Percentiles rank a stretch among this genome's conserved stretches.
phyloP scores from a whole-genome alignment of 352 stramenopile species.

The Achlya hypogyna region DNA sequence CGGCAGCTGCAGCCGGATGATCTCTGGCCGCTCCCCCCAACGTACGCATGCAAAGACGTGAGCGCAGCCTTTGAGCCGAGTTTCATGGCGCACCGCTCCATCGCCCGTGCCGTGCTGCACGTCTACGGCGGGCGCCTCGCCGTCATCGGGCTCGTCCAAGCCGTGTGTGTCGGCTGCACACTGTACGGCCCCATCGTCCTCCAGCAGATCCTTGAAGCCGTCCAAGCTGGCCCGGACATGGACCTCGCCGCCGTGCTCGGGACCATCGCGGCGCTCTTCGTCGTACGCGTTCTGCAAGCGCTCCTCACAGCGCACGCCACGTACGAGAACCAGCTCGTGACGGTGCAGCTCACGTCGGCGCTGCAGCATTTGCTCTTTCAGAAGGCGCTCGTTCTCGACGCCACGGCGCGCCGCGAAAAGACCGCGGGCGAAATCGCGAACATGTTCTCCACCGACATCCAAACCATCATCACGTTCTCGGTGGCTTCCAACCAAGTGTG shows the following conservation, averaged over 20 bases:
- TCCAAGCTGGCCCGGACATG: slow-evolving; percentile 22
- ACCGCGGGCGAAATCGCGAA: slow-evolving; percentile 84
- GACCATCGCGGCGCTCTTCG: slow-evolving; percentile 33
- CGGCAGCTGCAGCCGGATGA: slow-evolving; percentile 36
- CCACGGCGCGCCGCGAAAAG: slow-evolving; percentile 18
- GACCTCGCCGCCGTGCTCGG: slow-evolving; percentile 22
- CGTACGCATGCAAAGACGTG: slow-evolving; percentile 20
- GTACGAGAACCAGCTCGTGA: slow-evolving; percentile 26
- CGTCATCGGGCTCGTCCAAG: slow-evolving; percentile 21
- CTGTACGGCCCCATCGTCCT: slow-evolving; percentile 35
- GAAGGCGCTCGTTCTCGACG: slow-evolving; percentile 26
- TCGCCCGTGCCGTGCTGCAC: slow-evolving; percentile 22
- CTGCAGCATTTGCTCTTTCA: slow-evolving; percentile 31
- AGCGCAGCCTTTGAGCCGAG: slow-evolving; percentile 20
- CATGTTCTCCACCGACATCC: slow-evolving; percentile 87
- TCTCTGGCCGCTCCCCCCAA: slow-evolving; percentile 26
- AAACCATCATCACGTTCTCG: slow-evolving; percentile 34
- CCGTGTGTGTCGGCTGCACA: slow-evolving; percentile 19
- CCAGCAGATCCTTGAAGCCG: slow-evolving; percentile 33
- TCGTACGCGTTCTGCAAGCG: slow-evolving; percentile 25
- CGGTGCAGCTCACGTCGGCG: slow-evolving; percentile 23
- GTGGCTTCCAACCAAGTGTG: slow-evolving; percentile 29
- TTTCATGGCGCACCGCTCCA: slow-evolving; percentile 15
- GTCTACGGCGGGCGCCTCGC: slow-evolving; percentile 24
- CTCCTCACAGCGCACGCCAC: slow-evolving; percentile 25